Evolutionary conservation across 2,329 filamentous ascomycete species (phyloP), one percentile per base, ranked within the genome.

Genomic region (Acarospora socialis): DNA sequence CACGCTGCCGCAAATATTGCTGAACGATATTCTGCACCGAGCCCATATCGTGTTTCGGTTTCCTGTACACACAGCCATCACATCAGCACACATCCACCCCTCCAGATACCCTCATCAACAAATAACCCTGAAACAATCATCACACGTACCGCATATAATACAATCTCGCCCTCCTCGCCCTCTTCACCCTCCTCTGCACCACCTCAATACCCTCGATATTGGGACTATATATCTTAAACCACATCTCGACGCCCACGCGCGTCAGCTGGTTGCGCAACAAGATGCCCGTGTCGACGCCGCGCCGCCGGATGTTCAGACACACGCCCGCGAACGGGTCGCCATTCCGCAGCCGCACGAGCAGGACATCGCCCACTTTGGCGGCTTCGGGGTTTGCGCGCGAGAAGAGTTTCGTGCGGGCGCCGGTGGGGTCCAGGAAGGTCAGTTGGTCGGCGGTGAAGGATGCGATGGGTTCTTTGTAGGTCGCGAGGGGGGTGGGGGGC

Each of bases 171-270:
- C 90, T 73, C 53, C 86, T 77, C 43, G 83, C 82, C 55, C 83
- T 73, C 77, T 84, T 90, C 50, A 72, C 68, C 42, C 73, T 70
- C 47, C 87, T 68, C 71, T 92, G 82, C 56, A 95, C 81, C 46
- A 98, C 78, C 60, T 98, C 87, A 49, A 98, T 83, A 42, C 81
- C 82, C 52, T 80, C 74, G 19, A 95, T 78, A 51, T 81, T 79
- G 38, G 87, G 87, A 51, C 74, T 81, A 65, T 90, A 95, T 37
- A 95, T 67, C 66, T 98, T 98, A 59, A 81, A 84, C 77, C 83
- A 93, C 82, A 93, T 90, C 69, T 98, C 90, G 38, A 93, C 82
- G 38, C 82, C 81, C 5, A 92, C 73, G 46, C 81, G 73, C 44
- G 82, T 86, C 46, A 98, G 62, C 52, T 92, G 76, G 47, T 87